Base-by-base conservation (phyloP, 2,329 filamentous ascomycete species). In the Penicillium sp. region DNA sequence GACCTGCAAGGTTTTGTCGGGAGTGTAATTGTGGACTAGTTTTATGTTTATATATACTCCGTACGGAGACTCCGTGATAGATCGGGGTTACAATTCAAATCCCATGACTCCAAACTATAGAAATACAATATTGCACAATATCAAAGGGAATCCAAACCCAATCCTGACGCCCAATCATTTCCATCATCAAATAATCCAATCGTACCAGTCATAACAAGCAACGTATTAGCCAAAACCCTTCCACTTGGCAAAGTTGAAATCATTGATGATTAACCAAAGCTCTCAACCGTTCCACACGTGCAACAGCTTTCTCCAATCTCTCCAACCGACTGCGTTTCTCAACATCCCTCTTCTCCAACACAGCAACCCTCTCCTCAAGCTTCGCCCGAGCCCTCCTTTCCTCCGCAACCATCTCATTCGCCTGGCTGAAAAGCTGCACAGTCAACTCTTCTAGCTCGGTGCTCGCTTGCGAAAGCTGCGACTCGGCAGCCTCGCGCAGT, bases 401-500 rank as follows among this genome's bases (percentile, higher is more conserved):
- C 51, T 78, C 74, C 3, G 84, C 84, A 9, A 87, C 84, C 84
- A 87, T 86, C 69, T 87, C 84, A 57, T 87, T 87, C 31, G 84
- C 84, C 66, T 86, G 82, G 50, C 81, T 81, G 68, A 87, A 87
- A 9, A 87, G 68, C 54, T 80, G 79, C 31, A 80, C 80, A 12
- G 80, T 85, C 56, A 87, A 69, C 51, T 87, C 84, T 61, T 87
- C 84, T 30, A 87, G 76, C 69, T 87, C 84, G 1, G 72, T 76
- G 58, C 79, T 82, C 16, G 84, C 78, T 48, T 80, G 78, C 35
- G 78, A 77, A 3, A 83, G 73, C 57, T 81, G 79, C 28, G 75
- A 76, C 66, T 87, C 84, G 0, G 84, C 84, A n/a, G 80, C 79
- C 50, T 78, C 76, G 31, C 84, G 82, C 48, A 82, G 73, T 6